phyloP scores from a whole-genome alignment of 2,329 filamentous ascomycete genomes.

The Magnaporthiopsis rhizophila region DNA sequence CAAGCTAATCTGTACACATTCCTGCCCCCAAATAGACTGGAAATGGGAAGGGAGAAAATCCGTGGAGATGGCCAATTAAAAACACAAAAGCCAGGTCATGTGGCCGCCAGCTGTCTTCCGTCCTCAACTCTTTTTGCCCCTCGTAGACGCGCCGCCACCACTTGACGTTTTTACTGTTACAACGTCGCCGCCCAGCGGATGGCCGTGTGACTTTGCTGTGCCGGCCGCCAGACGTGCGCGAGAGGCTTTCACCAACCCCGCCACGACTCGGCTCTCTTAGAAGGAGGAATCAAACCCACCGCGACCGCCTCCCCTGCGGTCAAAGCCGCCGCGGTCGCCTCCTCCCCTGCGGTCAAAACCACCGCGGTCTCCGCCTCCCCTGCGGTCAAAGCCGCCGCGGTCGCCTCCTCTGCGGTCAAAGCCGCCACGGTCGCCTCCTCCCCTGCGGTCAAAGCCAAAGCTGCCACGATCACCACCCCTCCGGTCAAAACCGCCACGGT shows the following conservation, averaged over 20 bases:
- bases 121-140: not conserved
- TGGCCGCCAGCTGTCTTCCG: not conserved
- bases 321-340: constrained; percentile 2
- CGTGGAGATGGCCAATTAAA: not conserved
- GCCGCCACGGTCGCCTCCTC: constrained; percentile 12
- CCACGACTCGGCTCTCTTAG: not conserved
- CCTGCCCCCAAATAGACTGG: no score
- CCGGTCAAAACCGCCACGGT: not conserved
- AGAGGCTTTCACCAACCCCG: not conserved
- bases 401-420: not conserved
- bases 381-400: not conserved
- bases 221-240: not conserved
- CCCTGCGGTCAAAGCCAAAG: constrained; percentile 13
- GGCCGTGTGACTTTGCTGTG: not conserved
- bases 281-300: not conserved
- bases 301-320: not conserved
- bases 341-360: constrained; percentile 1
- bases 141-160: not conserved
- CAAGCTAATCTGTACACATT: not conserved
- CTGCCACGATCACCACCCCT: constrained; percentile 8
- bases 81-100: not conserved
- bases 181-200: not conserved
- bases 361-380: constrained; percentile 3
- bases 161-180: not conserved
- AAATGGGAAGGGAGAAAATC: not conserved